Percentiles rank a stretch among this genome's conserved stretches.
These are phyloP conservation scores for Helminthosporium solani DNA, from an alignment of 2,329 filamentous ascomycete species.

Conservation along the genomic window DNA sequence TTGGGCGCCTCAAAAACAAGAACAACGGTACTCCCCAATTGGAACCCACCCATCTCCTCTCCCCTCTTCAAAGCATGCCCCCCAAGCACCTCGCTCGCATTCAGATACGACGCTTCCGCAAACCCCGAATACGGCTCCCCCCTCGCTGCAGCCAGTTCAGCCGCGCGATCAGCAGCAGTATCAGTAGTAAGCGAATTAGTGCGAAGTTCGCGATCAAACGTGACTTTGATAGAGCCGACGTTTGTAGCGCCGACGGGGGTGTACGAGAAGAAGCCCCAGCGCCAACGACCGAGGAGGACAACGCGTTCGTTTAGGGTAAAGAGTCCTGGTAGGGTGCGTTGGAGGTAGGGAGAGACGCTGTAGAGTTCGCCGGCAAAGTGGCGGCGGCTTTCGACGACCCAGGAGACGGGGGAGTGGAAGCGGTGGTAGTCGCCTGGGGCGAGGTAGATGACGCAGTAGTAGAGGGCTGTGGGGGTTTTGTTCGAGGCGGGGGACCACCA, in stretches of 20 bases:
- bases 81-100: constrained; percentile 72
- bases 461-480: constrained; percentile 65
- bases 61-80: constrained; percentile 83
- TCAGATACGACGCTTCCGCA: constrained; percentile 83
- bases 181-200: constrained; percentile 92
- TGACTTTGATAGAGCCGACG: constrained; percentile 93
- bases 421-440: constrained; percentile 98
- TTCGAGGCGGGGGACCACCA: constrained; percentile 50
- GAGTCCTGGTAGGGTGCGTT: constrained; percentile 85
- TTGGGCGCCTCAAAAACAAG: constrained; percentile 93
- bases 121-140: constrained; percentile 89
- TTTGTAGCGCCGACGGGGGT: constrained; percentile 96
- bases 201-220: constrained; percentile 91
- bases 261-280: constrained; percentile 96
- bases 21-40: constrained; percentile 91
- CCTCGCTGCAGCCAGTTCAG: constrained; percentile 70
- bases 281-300: constrained; percentile 89
- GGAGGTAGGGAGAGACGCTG: constrained; percentile 91
- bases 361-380: constrained; percentile 97
- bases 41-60: constrained; percentile 98
- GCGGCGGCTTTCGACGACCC: constrained; percentile 92
- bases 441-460: constrained; percentile 94
- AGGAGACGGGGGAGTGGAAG: constrained; percentile 92
- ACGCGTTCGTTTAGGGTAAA: constrained; percentile 97
- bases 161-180: constrained; percentile 83